Conservation (phyloP, 768 basidiomycete species). For the Lactarius akahatsu region DNA sequence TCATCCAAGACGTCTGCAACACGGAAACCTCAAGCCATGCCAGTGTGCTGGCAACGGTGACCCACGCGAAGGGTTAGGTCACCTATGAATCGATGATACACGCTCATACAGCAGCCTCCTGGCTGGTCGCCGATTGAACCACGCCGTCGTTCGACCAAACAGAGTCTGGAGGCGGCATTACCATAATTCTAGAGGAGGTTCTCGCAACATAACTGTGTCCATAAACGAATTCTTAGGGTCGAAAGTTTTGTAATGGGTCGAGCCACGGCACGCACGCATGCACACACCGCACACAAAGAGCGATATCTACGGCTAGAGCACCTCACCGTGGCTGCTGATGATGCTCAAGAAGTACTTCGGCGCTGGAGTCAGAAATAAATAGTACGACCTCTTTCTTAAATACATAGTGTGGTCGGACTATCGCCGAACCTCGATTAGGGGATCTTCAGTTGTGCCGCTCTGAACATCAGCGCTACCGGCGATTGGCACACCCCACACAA, state of each 20-base stretch:
- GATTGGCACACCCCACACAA: neutral
- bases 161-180: too few species aligned
- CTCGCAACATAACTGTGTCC: neutral
- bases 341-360: neutral
- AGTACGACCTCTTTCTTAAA: neutral
- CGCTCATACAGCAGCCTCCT: too few species aligned
- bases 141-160: neutral
- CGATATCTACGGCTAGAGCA: neutral
- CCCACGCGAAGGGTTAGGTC: neutral
- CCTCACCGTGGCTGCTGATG: neutral
- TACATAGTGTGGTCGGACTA: neutral
- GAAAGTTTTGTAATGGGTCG: neutral
- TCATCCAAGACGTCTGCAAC: neutral
- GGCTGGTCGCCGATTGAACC: neutral
- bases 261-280: neutral
- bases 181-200: neutral
- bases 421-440: neutral
- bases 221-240: neutral
- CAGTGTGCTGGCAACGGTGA: neutral
- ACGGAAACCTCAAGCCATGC: neutral
- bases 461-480: fast-evolving
- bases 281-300: neutral
- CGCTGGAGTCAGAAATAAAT: neutral
- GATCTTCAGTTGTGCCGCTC: neutral
- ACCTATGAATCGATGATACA: too few species aligned